A percentile compares a stretch with the other conserved stretches of the same genome.
phyloP scores from a whole-genome alignment of 2,329 filamentous ascomycete species.

The Trichoderma semiorbis region DNA sequence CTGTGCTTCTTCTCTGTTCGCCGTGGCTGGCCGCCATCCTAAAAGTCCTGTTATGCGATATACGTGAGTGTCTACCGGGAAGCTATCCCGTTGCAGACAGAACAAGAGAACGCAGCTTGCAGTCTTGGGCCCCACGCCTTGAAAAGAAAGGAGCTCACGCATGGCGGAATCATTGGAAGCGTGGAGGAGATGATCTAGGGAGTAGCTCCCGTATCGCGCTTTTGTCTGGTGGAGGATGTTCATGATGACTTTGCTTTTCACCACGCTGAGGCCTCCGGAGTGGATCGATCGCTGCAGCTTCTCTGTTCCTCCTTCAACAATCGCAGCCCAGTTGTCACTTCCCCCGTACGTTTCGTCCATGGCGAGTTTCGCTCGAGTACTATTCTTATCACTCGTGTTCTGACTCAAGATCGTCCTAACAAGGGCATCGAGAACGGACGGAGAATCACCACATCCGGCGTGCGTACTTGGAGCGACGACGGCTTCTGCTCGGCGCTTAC shows the following conservation, averaged over 20 bases:
- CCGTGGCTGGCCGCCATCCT: conserved; percentile 45
- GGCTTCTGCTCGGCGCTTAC: conserved; percentile 53
- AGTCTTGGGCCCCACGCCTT: conserved; percentile 53
- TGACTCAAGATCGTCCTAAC: conserved; percentile 52
- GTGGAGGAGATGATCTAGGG: conserved; percentile 47
- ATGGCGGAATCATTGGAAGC: conserved; percentile 45
- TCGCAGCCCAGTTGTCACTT: conserved; percentile 42
- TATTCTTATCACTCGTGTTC: conserved; percentile 52
- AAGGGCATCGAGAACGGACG: conserved; percentile 50
- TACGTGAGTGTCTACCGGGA: conserved; percentile 54
- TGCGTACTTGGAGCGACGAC: conserved; percentile 60
- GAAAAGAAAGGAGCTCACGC: conserved; percentile 47
- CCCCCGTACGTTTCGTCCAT: conserved; percentile 45
- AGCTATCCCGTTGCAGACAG: conserved; percentile 45
- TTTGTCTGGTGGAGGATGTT: conserved; percentile 63
- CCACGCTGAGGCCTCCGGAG: conserved; percentile 64
- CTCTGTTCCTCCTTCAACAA: conserved; percentile 38
- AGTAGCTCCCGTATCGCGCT: conserved; percentile 39
- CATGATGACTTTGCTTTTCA: conserved; percentile 73
- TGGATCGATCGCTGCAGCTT: conserved; percentile 60
- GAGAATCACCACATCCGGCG: conserved; percentile 57
- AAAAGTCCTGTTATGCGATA: conserved; percentile 47
- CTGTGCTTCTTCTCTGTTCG: conserved; percentile 44
- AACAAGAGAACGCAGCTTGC: conserved; percentile 52
- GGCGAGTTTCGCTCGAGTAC: conserved; percentile 55